Percentiles rank a stretch among this genome's conserved stretches.
phyloP scores from a whole-genome alignment of 2,329 filamentous ascomycete genomes.

The Aureobasidium sp. region DNA sequence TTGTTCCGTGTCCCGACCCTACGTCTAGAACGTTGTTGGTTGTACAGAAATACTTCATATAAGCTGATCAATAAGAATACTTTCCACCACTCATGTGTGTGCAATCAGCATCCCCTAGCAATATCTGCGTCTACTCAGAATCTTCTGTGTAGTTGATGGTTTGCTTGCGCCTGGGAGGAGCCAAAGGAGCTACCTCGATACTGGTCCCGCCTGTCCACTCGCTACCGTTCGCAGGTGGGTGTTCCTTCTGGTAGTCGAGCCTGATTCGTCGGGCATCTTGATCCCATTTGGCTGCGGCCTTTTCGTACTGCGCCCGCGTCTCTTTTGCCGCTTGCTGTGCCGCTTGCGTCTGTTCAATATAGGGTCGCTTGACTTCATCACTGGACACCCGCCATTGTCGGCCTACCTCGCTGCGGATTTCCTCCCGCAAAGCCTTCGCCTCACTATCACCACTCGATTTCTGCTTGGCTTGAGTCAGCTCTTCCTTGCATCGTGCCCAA shows the following conservation, averaged over 20 bases:
- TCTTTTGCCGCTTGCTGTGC: conserved; percentile 61
- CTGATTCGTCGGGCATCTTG: conserved; percentile 48
- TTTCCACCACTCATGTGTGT: conserved; percentile 6
- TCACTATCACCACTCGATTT: conserved; percentile 57
- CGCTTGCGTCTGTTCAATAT: conserved; percentile 63
- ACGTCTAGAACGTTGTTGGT: conserved; percentile 3
- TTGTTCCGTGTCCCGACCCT: too few species aligned
- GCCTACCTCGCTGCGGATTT: conserved; percentile 78
- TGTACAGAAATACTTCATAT: conserved; percentile 4
- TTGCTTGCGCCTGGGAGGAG: conserved; percentile 5
- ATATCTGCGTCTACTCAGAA: background rate
- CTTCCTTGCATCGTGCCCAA: conserved; percentile 55
- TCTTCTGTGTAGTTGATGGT: conserved; percentile 10
- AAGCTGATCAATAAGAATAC: conserved; percentile 7
- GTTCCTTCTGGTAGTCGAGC: conserved; percentile 25
- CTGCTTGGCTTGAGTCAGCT: conserved; percentile 62
- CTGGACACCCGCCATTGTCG: conserved; percentile 82
- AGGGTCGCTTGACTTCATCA: conserved; percentile 66
- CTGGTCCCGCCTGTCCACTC: conserved; percentile 10
- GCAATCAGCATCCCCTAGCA: background rate
- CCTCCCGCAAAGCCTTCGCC: conserved; percentile 60
- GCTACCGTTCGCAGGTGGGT: conserved; percentile 11
- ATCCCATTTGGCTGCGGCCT: conserved; percentile 65
- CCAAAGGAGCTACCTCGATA: conserved; percentile 8
- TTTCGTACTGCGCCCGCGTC: conserved; percentile 53